phyloP scores from a whole-genome alignment of 768 basidiomycete species.

The Leccinum pellstonianum region DNA sequence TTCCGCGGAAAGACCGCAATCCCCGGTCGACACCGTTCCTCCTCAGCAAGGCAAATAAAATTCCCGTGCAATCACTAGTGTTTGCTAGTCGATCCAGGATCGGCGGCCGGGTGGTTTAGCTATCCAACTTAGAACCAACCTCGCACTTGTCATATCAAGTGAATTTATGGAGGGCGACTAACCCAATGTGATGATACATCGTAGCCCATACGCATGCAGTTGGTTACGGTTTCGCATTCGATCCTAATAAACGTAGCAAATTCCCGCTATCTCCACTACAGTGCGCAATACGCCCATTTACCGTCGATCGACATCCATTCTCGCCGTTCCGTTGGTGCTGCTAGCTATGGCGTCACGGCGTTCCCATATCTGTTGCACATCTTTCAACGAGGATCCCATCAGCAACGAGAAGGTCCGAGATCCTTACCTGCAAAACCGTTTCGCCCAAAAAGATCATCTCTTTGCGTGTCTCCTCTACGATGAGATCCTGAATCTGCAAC shows the following conservation, averaged over 20 bases:
- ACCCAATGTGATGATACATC: constrained; percentile 10
- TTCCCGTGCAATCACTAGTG: not conserved
- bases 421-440: constrained; percentile 84
- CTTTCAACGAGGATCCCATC: constrained; percentile 14
- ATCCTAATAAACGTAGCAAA: constrained; percentile 24
- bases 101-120: not conserved
- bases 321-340: constrained; percentile 17
- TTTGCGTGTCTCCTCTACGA: constrained; percentile 93
- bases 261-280: constrained; percentile 32
- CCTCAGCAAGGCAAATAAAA: constrained; percentile 14
- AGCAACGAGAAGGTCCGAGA: constrained; percentile 4
- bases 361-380: constrained; percentile 57
- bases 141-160: not conserved
- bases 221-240: constrained; percentile 10
- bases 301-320: constrained; percentile 36
- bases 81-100: not conserved
- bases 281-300: constrained; percentile 8
- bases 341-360: constrained; percentile 36
- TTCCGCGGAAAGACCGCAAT: constrained; percentile 6
- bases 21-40: not conserved
- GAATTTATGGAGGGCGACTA: constrained; percentile 13
- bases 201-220: constrained; percentile 6
- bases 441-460: constrained; percentile 99
- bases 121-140: not conserved
- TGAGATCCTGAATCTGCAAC: constrained; percentile 95